Percentiles rank a stretch among this genome's conserved stretches.
phyloP scores from a whole-genome alignment of 805 yeast genomes.

The Peterozyma xylosa region DNA sequence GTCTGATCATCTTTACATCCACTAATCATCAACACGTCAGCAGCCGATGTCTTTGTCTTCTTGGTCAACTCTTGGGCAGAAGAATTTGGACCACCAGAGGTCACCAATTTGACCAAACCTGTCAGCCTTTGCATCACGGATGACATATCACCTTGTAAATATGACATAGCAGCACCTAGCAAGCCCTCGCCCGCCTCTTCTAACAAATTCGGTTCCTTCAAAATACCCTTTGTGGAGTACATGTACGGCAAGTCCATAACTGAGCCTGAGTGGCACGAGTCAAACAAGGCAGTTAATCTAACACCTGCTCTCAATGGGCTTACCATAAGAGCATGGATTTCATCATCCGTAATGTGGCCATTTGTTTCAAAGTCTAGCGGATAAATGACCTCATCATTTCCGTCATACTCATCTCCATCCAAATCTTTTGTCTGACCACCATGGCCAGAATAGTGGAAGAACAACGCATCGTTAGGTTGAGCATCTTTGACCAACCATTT shows the following conservation, averaged over 20 bases:
- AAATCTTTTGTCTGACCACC: constrained; percentile 61
- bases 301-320: constrained; percentile 57
- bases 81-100: constrained; percentile 28
- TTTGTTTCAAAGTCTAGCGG: constrained; percentile 60
- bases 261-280: constrained; percentile 75
- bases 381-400: constrained; percentile 64
- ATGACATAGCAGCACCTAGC: constrained; percentile 48
- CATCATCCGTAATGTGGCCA: constrained; percentile 64
- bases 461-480: constrained; percentile 63
- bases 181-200: constrained; percentile 70
- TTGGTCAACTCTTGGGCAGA: constrained; percentile 30
- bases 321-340: constrained; percentile 57
- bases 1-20: constrained; percentile 78
- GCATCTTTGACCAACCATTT: constrained; percentile 67
- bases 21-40: constrained; percentile 62
- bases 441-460: constrained; percentile 75
- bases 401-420: constrained; percentile 72
- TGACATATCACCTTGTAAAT: constrained; percentile 47
- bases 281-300: constrained; percentile 65
- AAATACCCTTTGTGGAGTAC: constrained; percentile 74
- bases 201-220: constrained; percentile 74
- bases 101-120: constrained; percentile 31
- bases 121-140: constrained; percentile 35
- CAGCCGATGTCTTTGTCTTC: constrained; percentile 53
- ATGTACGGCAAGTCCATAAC: constrained; percentile 67